Conservation (phyloP, 306 rosid species). For the Trifolium subterraneum region DNA sequence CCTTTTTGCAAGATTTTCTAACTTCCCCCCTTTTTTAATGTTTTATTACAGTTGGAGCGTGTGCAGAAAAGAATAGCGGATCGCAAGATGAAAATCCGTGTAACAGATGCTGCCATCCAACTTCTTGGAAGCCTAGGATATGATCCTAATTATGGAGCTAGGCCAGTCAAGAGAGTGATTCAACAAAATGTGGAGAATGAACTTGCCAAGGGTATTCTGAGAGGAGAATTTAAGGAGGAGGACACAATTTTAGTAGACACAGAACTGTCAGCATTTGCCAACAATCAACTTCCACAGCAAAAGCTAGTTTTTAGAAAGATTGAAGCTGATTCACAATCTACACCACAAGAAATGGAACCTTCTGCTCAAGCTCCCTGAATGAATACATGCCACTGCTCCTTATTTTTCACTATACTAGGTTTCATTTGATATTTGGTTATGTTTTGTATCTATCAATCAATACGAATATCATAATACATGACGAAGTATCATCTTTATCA, state of each 20-base stretch:
- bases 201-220: conserved; percentile 90
- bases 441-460: not conserved
- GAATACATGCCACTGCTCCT: not conserved
- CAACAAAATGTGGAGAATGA: conserved; percentile 93
- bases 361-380: conserved; percentile 52
- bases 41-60: conserved; percentile 56
- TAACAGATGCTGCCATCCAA: conserved; percentile 79
- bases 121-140: conserved; percentile 90
- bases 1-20: not conserved
- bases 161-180: conserved; percentile 97
- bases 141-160: conserved; percentile 93
- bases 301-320: conserved; percentile 69
- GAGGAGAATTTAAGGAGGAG: conserved; percentile 93
- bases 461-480: not conserved
- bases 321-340: conserved; percentile 49
- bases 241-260: conserved; percentile 71
- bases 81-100: conserved; percentile 73
- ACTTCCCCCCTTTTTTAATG: not conserved
- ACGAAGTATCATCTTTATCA: not conserved
- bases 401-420: not conserved
- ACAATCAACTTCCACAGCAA: conserved; percentile 85
- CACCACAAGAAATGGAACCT: conserved; percentile 51
- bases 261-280: conserved; percentile 70
- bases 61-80: conserved; percentile 89
- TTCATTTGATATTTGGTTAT: not conserved